phyloP scores from a whole-genome alignment of 2,329 filamentous ascomycete genomes.

The Amphichorda felina region DNA sequence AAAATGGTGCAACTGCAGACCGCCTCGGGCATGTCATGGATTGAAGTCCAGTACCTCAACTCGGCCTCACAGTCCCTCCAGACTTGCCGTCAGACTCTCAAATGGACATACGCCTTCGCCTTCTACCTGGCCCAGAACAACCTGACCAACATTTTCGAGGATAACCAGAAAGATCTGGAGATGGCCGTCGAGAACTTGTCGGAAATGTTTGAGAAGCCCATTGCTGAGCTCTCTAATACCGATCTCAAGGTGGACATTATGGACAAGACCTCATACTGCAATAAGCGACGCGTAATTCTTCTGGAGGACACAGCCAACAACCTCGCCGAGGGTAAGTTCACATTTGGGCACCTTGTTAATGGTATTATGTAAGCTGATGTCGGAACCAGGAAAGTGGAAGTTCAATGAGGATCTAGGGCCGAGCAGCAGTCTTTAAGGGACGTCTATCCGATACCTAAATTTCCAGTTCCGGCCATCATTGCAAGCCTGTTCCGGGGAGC shows the following conservation, averaged over 20 bases:
- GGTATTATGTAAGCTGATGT: not conserved
- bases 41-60: slow-evolving; percentile 95
- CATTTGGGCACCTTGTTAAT: slow-evolving; percentile 22
- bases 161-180: slow-evolving; percentile 96
- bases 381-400: slow-evolving; percentile 28
- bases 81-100: slow-evolving; percentile 93
- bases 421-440: too few relatives aligned
- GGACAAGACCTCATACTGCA: slow-evolving; percentile 97
- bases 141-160: slow-evolving; percentile 91
- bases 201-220: slow-evolving; percentile 99
- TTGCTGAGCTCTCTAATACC: slow-evolving; percentile 69
- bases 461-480: too few relatives aligned
- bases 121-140: slow-evolving; percentile 97
- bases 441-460: too few relatives aligned
- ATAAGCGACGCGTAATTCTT: slow-evolving; percentile 78
- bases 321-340: slow-evolving; percentile 59
- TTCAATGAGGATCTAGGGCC: slow-evolving; percentile 24
- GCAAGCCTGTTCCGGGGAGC: too few relatives aligned
- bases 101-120: slow-evolving; percentile 98
- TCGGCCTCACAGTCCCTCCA: slow-evolving; percentile 87
- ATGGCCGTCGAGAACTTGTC: slow-evolving; percentile 93
- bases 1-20: slow-evolving; percentile 97
- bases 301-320: slow-evolving; percentile 90
- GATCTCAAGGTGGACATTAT: slow-evolving; percentile 97
- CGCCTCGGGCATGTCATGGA: slow-evolving; percentile 94